These are phyloP conservation scores for Plasmodium blacklocki DNA, from an alignment of 169 alveolate genomes.

Conservation along the genomic window DNA sequence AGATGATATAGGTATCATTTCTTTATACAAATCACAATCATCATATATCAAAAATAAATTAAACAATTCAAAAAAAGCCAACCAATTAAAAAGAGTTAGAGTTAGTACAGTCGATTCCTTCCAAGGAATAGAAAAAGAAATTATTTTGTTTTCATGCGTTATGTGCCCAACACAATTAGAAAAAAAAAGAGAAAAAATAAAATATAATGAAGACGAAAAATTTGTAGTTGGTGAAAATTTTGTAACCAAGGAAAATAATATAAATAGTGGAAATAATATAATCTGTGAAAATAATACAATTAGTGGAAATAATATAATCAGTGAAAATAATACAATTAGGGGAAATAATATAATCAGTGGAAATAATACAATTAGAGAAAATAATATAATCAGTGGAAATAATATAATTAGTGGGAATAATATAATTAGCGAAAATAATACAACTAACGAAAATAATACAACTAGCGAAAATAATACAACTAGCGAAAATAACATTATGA, in stretches of 20 bases:
- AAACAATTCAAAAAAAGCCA: slow-evolving; percentile 9
- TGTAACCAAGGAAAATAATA: background rate
- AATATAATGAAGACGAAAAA: background rate
- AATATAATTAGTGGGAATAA: too few species aligned
- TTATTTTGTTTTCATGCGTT: slow-evolving; percentile 58
- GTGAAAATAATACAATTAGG: background rate
- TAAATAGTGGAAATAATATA: background rate
- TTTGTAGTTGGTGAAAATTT: background rate
- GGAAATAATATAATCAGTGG: too few species aligned
- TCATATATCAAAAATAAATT: slow-evolving; percentile 26
- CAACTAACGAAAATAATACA: background rate
- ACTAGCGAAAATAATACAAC: too few species aligned
- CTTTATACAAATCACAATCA: slow-evolving; percentile 22
- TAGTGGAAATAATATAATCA: background rate
- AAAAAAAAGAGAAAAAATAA: background rate
- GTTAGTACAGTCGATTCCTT: slow-evolving; percentile 77
- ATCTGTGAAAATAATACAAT: background rate
- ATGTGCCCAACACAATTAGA: background rate
- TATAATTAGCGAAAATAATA: background rate
- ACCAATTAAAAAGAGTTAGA: slow-evolving; percentile 16
- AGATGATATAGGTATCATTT: slow-evolving; percentile 31
- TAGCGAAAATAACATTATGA: background rate
- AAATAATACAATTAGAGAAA: background rate
- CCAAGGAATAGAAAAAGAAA: slow-evolving; percentile 71
- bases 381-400: background rate